Percentiles rank a stretch among this genome's conserved stretches.
Conservation (phyloP, 2,329 filamentous ascomycete species). For the Fusarium tjaetaba region DNA sequence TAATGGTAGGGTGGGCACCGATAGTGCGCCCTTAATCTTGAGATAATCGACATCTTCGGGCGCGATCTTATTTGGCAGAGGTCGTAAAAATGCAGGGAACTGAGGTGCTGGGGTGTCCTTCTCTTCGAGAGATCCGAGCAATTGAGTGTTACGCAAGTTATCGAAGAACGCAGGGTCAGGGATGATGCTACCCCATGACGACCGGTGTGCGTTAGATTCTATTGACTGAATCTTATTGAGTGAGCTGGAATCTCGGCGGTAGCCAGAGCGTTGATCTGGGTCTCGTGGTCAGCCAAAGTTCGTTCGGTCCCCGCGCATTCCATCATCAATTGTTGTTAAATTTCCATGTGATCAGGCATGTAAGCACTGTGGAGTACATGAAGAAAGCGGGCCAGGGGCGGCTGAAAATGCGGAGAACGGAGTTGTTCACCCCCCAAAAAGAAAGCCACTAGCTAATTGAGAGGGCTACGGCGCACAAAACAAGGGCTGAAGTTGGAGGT, state of each 20-base stretch:
- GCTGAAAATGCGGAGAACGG: slow-evolving; percentile 45
- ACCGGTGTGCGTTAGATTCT: slow-evolving; percentile 37
- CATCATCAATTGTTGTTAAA: slow-evolving; percentile 14
- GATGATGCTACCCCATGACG: slow-evolving; percentile 48
- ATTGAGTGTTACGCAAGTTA: slow-evolving; percentile 54
- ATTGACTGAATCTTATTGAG: slow-evolving; percentile 46
- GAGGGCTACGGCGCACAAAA: slow-evolving; percentile 27
- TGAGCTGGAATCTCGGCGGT: slow-evolving; percentile 47
- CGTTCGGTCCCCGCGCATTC: slow-evolving; percentile 3
- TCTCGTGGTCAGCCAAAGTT: slow-evolving; percentile 48
- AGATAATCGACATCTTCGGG: slow-evolving; percentile 86
- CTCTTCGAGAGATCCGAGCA: slow-evolving; percentile 59
- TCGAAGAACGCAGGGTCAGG: slow-evolving; percentile 50
- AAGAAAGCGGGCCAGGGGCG: slow-evolving; percentile 31
- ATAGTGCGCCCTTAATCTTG: slow-evolving; percentile 83
- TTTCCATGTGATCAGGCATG: slow-evolving; percentile 41
- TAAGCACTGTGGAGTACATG: slow-evolving; percentile 38
- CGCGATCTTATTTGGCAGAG: slow-evolving; percentile 79
- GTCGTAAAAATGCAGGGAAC: slow-evolving; percentile 77
- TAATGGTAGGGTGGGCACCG: slow-evolving; percentile 74
- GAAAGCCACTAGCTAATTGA: slow-evolving; percentile 32
- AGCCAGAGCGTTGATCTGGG: slow-evolving; percentile 52
- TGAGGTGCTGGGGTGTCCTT: slow-evolving; percentile 56
- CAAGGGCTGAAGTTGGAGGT: slow-evolving; percentile 19
- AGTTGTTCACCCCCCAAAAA: slow-evolving; percentile 40